Conservation (phyloP, 2,329 filamentous ascomycete species). For the Paecilomyces variotii region DNA sequence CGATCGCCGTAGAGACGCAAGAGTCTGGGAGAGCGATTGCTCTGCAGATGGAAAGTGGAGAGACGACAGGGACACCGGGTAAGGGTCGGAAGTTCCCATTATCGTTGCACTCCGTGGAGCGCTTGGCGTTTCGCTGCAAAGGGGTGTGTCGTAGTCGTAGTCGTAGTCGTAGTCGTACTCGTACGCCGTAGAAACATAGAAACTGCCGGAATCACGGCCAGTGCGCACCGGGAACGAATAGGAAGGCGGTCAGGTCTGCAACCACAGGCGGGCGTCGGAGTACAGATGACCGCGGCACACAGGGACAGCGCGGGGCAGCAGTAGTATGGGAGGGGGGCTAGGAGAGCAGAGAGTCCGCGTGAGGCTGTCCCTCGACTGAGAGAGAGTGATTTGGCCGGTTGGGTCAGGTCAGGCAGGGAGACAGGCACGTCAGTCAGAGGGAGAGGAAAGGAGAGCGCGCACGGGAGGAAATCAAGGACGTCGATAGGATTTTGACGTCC, state of each 20-base stretch:
- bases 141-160: background rate
- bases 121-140: background rate
- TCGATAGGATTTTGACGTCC: background rate
- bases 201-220: background rate
- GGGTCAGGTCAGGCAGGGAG: background rate
- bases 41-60: conserved; percentile 48
- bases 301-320: background rate
- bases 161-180: too few species aligned
- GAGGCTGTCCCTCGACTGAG: background rate
- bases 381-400: background rate
- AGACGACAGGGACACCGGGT: conserved; percentile 28
- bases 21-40: conserved; percentile 61
- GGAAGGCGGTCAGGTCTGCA: background rate
- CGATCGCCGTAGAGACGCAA: conserved; percentile 65
- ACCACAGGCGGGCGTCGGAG: background rate
- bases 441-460: background rate
- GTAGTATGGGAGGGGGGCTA: background rate
- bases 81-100: conserved; percentile 21
- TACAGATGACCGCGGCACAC: background rate
- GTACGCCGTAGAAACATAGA: background rate
- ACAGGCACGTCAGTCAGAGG: background rate
- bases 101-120: conserved; percentile 5
- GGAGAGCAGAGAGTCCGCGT: background rate
- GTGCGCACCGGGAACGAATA: background rate
- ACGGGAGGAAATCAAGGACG: background rate